Percentiles rank a stretch among this genome's conserved stretches.
These are phyloP conservation scores for Colletotrichum neosansevieriae DNA, from an alignment of 2,329 filamentous ascomycete species.

Conservation along the genomic window DNA sequence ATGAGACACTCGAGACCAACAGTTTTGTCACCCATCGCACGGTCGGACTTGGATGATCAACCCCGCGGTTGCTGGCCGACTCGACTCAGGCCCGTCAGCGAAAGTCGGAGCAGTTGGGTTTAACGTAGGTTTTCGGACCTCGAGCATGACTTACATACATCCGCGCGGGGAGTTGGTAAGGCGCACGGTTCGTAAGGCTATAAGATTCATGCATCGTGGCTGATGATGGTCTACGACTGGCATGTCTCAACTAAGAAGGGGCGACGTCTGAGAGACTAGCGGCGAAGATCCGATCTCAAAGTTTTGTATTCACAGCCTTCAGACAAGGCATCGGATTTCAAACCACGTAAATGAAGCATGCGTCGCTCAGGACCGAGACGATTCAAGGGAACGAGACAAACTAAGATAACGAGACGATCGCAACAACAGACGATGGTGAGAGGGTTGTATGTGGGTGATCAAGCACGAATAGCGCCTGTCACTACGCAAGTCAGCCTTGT, in stretches of 20 bases:
- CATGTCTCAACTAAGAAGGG: slow-evolving; percentile 34
- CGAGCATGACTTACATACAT: slow-evolving; percentile 8
- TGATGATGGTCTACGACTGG: slow-evolving; percentile 26
- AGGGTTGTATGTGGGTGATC: slow-evolving; percentile 2
- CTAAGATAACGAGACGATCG: neutral
- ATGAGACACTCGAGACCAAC: neutral
- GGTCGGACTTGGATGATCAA: slow-evolving; percentile 21
- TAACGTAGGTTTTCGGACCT: slow-evolving; percentile 11
- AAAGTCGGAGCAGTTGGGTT: slow-evolving; percentile 12
- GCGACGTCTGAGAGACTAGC: slow-evolving; percentile 30
- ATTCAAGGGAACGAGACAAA: slow-evolving; percentile 1
- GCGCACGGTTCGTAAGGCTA: slow-evolving; percentile 32
- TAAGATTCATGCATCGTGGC: slow-evolving; percentile 22
- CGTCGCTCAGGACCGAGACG: neutral
- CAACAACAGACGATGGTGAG: neutral
- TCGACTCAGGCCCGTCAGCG: slow-evolving; percentile 20
- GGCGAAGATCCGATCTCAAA: slow-evolving; percentile 26
- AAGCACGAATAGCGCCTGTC: neutral
- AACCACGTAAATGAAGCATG: slow-evolving; percentile 12
- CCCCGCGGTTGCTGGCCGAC: slow-evolving; percentile 19
- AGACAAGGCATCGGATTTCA: slow-evolving; percentile 4
- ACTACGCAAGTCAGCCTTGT: slow-evolving; percentile 28
- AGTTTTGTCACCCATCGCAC: neutral
- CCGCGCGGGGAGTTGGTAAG: slow-evolving; percentile 19
- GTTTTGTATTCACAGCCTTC: neutral